Conservation (phyloP, 2,329 filamentous ascomycete species). For the Periconia digitata region DNA sequence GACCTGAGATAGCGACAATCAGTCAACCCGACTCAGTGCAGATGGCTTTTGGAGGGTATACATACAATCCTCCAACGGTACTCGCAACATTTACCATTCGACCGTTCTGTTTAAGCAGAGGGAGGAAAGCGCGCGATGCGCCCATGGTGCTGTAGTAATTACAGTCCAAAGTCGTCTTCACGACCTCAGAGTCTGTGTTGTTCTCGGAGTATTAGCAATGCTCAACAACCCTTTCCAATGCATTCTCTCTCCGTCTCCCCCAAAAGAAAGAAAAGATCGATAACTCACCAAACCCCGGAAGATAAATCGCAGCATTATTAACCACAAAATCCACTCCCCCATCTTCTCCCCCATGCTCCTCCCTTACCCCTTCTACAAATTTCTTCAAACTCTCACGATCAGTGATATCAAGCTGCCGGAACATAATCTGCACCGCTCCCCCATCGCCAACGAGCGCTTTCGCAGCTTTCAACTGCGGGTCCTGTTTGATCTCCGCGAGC, state of each 20-base stretch:
- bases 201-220: constrained; percentile 1
- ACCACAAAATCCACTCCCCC: constrained; percentile 52
- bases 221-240: no score
- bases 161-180: constrained; percentile 51
- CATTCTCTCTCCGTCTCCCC: no score
- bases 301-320: constrained; percentile 56
- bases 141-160: constrained; percentile 58
- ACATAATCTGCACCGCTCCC: constrained; percentile 50
- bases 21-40: no score
- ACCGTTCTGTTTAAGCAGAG: background rate
- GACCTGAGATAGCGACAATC: no score
- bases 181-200: constrained; percentile 46
- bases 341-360: constrained; percentile 46
- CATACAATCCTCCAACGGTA: constrained; percentile 47
- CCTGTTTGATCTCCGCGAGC: constrained; percentile 46
- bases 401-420: constrained; percentile 53
- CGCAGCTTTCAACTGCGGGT: constrained; percentile 49
- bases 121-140: constrained; percentile 43
- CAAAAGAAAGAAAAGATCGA: no score
- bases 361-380: constrained; percentile 47
- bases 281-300: constrained; percentile 48
- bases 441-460: constrained; percentile 46
- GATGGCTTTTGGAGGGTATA: no score
- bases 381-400: constrained; percentile 47
- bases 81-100: constrained; percentile 52